Evolutionary conservation across 2,329 filamentous ascomycete species (phyloP).

Genomic region (Epichloe elymi): DNA sequence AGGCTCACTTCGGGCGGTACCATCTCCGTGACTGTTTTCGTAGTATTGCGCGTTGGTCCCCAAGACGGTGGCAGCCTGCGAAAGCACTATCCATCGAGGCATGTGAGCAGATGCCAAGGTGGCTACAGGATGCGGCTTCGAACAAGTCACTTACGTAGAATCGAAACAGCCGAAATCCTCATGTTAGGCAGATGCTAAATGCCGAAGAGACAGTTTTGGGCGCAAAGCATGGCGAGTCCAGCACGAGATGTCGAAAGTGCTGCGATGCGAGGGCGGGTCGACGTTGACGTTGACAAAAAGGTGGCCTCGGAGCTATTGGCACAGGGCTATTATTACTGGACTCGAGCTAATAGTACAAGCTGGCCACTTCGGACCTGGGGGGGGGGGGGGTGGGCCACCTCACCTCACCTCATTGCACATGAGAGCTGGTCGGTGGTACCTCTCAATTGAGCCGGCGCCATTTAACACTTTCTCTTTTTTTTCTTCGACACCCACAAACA

Average conservation of each 20-base stretch:
- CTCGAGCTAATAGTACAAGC: conserved; percentile 3
- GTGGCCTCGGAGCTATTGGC: background rate
- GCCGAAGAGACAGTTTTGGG: conserved; percentile 12
- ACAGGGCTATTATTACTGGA: background rate
- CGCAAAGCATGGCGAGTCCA: conserved; percentile 17
- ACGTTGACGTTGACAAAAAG: background rate
- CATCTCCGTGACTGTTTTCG: conserved; percentile 18
- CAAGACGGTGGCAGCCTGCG: conserved; percentile 28
- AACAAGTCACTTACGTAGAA: conserved; percentile 26
- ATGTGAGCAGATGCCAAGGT: conserved; percentile 12
- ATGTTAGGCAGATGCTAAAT: conserved; percentile 26
- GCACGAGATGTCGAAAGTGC: background rate
- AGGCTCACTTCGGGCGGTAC: conserved; percentile 14
- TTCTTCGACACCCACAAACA: too few relatives aligned
- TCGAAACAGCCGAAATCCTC: conserved; percentile 26
- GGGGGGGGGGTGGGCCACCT: too few relatives aligned
- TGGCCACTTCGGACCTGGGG: conserved; percentile 7
- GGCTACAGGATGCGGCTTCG: conserved; percentile 2
- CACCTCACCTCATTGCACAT: too few relatives aligned
- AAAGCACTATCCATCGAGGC: conserved; percentile 26
- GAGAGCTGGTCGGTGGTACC: too few relatives aligned
- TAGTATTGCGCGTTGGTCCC: conserved; percentile 27
- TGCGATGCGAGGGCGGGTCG: background rate
- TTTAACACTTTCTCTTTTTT: too few relatives aligned
- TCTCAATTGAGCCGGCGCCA: too few relatives aligned